A percentile compares a stretch with the other conserved stretches of the same genome.
Evolutionary conservation across 108 stramenopile genomes (phyloP).

Genomic region (Pelagomonas calceolata): DNA sequence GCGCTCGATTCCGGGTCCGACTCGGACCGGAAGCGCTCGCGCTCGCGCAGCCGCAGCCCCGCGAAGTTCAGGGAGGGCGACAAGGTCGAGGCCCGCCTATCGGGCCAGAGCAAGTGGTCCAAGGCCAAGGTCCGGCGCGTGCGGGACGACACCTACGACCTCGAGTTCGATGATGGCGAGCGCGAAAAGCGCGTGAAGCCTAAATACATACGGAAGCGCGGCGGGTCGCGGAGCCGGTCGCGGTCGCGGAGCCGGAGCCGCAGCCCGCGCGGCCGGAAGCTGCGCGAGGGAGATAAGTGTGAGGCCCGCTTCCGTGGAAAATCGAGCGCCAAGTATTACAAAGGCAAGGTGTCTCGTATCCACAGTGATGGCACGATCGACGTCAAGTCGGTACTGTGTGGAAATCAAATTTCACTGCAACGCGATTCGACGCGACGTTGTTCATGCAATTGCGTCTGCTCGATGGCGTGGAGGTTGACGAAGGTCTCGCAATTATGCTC

Average conservation of each 20-base stretch:
- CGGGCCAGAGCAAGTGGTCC: conserved; percentile 8
- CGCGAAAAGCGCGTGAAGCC: conserved; percentile 13
- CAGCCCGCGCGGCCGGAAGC: too few relatives aligned
- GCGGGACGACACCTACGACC: conserved; percentile 24
- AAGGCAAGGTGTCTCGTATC: conserved; percentile 10
- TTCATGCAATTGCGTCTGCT: conserved; percentile 26
- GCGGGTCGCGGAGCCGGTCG: too few relatives aligned
- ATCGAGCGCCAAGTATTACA: conserved; percentile 12
- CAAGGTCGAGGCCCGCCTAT: not conserved
- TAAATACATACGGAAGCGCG: not conserved
- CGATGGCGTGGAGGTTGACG: conserved; percentile 34
- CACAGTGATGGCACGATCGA: conserved; percentile 17
- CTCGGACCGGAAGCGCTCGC: not conserved
- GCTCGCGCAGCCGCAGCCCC: too few relatives aligned
- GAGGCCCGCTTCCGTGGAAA: conserved; percentile 13
- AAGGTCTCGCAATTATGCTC: too few relatives aligned
- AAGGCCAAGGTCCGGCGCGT: conserved; percentile 18
- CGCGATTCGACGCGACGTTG: conserved; percentile 29
- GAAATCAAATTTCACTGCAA: conserved; percentile 13
- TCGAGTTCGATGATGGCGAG: conserved; percentile 38
- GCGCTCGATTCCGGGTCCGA: not conserved
- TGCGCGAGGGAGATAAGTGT: conserved; percentile 20
- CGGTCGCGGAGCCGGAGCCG: too few relatives aligned
- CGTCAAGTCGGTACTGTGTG: conserved; percentile 9
- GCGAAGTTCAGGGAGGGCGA: not conserved